Evolutionary conservation across 495 filamentous ascomycete species (phyloP).

Genomic region (Staphylotrichum longicolle): DNA sequence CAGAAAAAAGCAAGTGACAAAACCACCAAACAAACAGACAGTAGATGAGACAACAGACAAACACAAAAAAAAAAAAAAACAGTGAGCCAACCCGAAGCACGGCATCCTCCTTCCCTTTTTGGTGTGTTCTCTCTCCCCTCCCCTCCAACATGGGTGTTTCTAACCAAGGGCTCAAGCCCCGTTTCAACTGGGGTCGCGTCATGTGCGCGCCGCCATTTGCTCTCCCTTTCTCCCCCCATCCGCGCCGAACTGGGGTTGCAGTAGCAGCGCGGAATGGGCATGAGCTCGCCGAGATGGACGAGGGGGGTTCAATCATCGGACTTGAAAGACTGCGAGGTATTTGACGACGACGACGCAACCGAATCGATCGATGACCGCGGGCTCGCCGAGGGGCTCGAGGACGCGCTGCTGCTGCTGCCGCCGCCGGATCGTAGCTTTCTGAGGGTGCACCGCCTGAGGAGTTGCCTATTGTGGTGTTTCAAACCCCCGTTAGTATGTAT

Average conservation of each 20-base stretch:
- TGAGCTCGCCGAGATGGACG: too few relatives aligned
- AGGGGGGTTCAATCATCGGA: too few relatives aligned
- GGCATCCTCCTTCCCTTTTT: background rate
- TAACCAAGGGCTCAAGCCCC: too few relatives aligned
- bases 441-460: conserved; percentile 9
- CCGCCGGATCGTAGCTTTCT: conserved; percentile 6
- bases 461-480: conserved; percentile 9
- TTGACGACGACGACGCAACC: background rate
- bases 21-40: background rate
- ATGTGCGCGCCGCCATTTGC: too few relatives aligned
- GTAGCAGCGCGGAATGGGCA: too few relatives aligned
- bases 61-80: background rate
- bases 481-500: conserved; percentile 12
- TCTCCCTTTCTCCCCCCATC: background rate
- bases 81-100: conserved; percentile 1
- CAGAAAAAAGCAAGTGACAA: background rate
- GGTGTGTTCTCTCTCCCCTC: too few relatives aligned
- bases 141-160: too few relatives aligned
- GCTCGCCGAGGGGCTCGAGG: conserved; percentile 1
- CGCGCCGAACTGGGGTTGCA: background rate
- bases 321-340: too few relatives aligned
- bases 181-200: too few relatives aligned
- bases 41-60: background rate
- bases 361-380: conserved; percentile 15
- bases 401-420: background rate